Evolutionary conservation across 371 early-diverging fungal genomes (phyloP).

Genomic region (Basidiobolus meristosporus): DNA sequence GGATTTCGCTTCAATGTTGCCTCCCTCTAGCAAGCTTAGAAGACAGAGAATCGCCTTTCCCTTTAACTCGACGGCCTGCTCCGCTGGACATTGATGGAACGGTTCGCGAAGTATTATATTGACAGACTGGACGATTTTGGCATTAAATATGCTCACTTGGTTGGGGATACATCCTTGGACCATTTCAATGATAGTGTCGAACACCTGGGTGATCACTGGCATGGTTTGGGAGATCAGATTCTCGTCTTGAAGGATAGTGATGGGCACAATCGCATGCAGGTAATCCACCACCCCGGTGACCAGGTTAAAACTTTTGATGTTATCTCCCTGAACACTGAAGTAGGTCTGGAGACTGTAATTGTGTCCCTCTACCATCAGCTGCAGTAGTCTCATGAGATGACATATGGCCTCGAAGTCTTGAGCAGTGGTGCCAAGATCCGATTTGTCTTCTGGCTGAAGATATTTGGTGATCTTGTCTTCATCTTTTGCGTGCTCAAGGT

Average conservation of each 20-base stretch:
- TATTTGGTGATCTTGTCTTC: too few species aligned
- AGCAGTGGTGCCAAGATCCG: too few species aligned
- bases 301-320: conserved; percentile 29
- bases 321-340: conserved; percentile 24
- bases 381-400: conserved; percentile 25
- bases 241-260: conserved; percentile 15
- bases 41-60: conserved; percentile 23
- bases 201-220: conserved; percentile 18
- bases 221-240: conserved; percentile 5
- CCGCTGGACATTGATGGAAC: conserved; percentile 9
- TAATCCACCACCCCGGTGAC: conserved; percentile 29
- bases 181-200: conserved; percentile 31
- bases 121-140: conserved; percentile 26
- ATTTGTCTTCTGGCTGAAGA: too few species aligned
- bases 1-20: conserved; percentile 18
- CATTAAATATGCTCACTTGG: conserved; percentile 22
- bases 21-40: conserved; percentile 28
- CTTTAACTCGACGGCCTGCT: conserved; percentile 16
- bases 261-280: conserved; percentile 21
- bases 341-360: conserved; percentile 24
- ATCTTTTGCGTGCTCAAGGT: too few species aligned
- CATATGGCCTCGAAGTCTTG: conserved; percentile 15
- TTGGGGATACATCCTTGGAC: conserved; percentile 17
- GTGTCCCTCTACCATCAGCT: conserved; percentile 32
- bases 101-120: conserved; percentile 20